A percentile compares a stretch with the other conserved stretches of the same genome.
phyloP scores from a whole-genome alignment of 75 land plant species.

The Selaginella moellendorffii region DNA sequence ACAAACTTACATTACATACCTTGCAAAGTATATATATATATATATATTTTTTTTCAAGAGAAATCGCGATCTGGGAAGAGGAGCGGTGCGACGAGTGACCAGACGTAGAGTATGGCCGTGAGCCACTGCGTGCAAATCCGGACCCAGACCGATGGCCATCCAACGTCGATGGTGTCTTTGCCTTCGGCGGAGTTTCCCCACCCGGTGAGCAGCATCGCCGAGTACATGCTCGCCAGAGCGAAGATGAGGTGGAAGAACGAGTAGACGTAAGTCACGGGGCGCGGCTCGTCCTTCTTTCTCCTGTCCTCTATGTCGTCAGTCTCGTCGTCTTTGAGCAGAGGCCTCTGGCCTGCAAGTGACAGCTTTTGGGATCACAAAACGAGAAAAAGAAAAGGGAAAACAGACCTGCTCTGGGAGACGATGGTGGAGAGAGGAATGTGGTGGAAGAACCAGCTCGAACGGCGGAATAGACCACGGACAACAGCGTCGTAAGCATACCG shows the following conservation, averaged over 20 bases:
- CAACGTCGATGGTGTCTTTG: slow-evolving; percentile 80
- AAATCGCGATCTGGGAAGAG: slow-evolving; percentile 94
- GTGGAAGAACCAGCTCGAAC: slow-evolving; percentile 99
- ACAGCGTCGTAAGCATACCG: slow-evolving; percentile 87
- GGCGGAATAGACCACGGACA: slow-evolving; percentile 93
- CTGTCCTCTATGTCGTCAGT: slow-evolving; percentile 34
- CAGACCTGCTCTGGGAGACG: slow-evolving; percentile 80
- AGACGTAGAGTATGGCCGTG: slow-evolving; percentile 78
- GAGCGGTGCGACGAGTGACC: slow-evolving; percentile 89
- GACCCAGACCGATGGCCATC: slow-evolving; percentile 99
- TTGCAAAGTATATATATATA: neutral
- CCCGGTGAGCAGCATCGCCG: slow-evolving; percentile 99
- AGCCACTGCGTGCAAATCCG: slow-evolving; percentile 83
- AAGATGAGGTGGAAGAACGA: slow-evolving; percentile 94
- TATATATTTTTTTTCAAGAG: slow-evolving; percentile 24
- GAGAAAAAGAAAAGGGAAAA: slow-evolving; percentile 82
- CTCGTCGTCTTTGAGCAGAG: neutral
- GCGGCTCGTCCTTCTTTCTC: slow-evolving; percentile 39
- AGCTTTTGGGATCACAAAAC: slow-evolving; percentile 66
- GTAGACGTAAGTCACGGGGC: slow-evolving; percentile 89
- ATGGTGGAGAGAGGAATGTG: slow-evolving; percentile 77
- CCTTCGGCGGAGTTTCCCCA: slow-evolving; percentile 88
- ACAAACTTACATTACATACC: neutral
- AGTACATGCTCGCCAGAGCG: slow-evolving; percentile 98
- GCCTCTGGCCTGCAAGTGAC: slow-evolving; percentile 6